A percentile compares a stretch with the other conserved stretches of the same genome.
phyloP scores from a whole-genome alignment of 345 rosid species.

The Arabidopsis arenosa region DNA sequence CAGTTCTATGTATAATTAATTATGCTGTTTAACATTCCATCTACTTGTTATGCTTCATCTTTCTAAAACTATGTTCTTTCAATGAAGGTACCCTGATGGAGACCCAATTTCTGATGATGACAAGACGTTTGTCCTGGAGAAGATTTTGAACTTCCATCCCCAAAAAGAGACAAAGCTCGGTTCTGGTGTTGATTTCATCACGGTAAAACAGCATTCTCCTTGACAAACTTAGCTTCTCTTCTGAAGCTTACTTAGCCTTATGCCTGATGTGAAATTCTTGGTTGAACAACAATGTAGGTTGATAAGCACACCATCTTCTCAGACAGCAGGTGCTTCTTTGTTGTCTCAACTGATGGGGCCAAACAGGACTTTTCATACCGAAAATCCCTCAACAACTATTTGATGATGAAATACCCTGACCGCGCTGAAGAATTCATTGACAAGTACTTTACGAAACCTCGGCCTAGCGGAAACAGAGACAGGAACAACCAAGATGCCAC shows the following conservation, averaged over 20 bases:
- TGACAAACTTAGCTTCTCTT: slow-evolving; percentile 1
- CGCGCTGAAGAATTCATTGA: slow-evolving; percentile 62
- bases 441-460: slow-evolving; percentile 64
- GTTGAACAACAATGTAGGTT: slow-evolving; percentile 54
- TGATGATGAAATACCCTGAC: slow-evolving; percentile 66
- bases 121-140: slow-evolving; percentile 62
- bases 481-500: slow-evolving; percentile 41
- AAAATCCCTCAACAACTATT: slow-evolving; percentile 65
- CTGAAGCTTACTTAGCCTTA: slow-evolving; percentile 1
- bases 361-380: slow-evolving; percentile 81
- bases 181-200: slow-evolving; percentile 75
- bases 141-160: slow-evolving; percentile 77
- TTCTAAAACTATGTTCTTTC: slow-evolving; percentile 34
- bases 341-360: slow-evolving; percentile 70
- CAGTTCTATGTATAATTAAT: background rate
- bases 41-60: slow-evolving; percentile 1
- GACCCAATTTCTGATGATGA: slow-evolving; percentile 75
- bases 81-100: slow-evolving; percentile 77
- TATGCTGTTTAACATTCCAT: background rate
- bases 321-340: slow-evolving; percentile 76
- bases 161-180: slow-evolving; percentile 74
- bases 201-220: slow-evolving; percentile 50
- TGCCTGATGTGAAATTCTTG: slow-evolving; percentile 17
- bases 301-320: slow-evolving; percentile 62
- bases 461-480: slow-evolving; percentile 51